Conservation (phyloP, 257 asterid species). For the Salvia miltiorrhiza region DNA sequence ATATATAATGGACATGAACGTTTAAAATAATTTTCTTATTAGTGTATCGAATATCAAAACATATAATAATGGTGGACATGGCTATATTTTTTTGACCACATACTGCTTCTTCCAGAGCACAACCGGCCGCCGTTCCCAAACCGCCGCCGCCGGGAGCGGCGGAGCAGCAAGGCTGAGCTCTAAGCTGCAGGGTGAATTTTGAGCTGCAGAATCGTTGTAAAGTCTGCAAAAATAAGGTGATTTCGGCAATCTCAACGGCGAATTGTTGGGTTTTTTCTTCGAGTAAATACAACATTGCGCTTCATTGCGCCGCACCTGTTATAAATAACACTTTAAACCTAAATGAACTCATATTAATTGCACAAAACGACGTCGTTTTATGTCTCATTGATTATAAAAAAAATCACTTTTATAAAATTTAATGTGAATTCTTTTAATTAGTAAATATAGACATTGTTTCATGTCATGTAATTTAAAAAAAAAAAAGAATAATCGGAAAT, state of each 20-base stretch:
- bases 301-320: constrained; percentile 20
- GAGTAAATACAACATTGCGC: background rate
- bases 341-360: no score
- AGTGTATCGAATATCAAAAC: background rate
- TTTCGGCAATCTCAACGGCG: background rate
- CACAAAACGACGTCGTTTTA: no score
- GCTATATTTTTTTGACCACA: background rate
- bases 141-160: background rate
- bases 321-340: background rate
- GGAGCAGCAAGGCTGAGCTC: constrained; percentile 30
- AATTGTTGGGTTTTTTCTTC: background rate
- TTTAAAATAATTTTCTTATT: no score
- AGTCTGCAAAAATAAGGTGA: constrained; percentile 14
- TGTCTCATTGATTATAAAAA: no score
- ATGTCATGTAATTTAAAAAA: no score
- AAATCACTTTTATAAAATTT: no score
- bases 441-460: no score
- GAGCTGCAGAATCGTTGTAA: constrained; percentile 1
- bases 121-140: constrained; percentile 1
- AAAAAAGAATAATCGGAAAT: no score
- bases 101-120: constrained; percentile 7
- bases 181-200: constrained; percentile 21
- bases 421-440: no score
- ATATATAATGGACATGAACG: no score
- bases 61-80: background rate